A percentile compares a stretch with the other conserved stretches of the same genome.
Evolutionary conservation across 352 stramenopile genomes (phyloP).

Genomic region (Phytophthora cryptogea): DNA sequence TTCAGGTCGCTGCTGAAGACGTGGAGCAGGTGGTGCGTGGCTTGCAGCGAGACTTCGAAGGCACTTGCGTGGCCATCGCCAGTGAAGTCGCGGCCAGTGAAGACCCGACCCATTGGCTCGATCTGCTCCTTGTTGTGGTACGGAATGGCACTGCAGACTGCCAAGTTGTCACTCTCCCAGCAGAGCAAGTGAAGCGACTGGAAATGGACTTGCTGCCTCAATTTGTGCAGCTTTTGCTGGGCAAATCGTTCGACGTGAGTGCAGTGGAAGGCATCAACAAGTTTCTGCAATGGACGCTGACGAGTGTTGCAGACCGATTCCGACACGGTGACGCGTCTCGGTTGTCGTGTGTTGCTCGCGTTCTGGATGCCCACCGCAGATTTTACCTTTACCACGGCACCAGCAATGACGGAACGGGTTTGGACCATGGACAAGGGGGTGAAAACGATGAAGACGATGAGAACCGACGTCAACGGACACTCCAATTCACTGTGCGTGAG

Average conservation of each 20-base stretch:
- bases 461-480: conserved; percentile 4
- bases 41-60: conserved; percentile 60
- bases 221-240: conserved; percentile 57
- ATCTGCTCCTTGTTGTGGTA: conserved; percentile 20
- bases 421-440: conserved; percentile 3
- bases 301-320: conserved; percentile 31
- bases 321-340: conserved; percentile 43
- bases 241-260: conserved; percentile 30
- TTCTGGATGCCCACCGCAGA: conserved; percentile 58
- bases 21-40: conserved; percentile 25
- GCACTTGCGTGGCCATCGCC: conserved; percentile 43
- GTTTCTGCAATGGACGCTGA: conserved; percentile 61
- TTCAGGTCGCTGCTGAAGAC: conserved; percentile 7
- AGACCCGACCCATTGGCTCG: conserved; percentile 39
- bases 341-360: conserved; percentile 49
- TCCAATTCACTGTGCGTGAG: conserved; percentile 11
- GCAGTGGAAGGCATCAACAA: conserved; percentile 40
- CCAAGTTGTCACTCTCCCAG: conserved; percentile 10
- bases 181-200: conserved; percentile 42
- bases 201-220: conserved; percentile 63
- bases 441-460: conserved; percentile 4
- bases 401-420: conserved; percentile 6
- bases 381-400: conserved; percentile 58
- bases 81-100: conserved; percentile 40
- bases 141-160: conserved; percentile 3